phyloP scores from a whole-genome alignment of 1,284 basidiomycete species.

The Chiua sp. region DNA sequence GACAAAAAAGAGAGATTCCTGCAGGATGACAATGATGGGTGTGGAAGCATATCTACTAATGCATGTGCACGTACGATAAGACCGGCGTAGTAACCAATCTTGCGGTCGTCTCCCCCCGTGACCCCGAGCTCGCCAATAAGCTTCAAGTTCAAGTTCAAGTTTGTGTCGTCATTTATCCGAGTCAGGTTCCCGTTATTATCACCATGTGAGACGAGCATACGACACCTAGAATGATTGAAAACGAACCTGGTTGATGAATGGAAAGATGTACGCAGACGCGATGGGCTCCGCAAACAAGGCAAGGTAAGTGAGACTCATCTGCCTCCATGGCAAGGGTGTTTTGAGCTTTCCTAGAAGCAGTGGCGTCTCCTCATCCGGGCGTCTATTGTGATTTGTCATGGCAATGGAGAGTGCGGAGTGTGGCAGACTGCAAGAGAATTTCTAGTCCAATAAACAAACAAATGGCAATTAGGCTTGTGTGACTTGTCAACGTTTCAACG shows the following conservation, averaged over 20 bases:
- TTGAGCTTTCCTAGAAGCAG: slow-evolving; percentile 22
- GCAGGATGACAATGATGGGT: background rate
- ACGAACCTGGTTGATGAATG: slow-evolving; percentile 38
- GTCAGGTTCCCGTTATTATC: background rate
- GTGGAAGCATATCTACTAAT: background rate
- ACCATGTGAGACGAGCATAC: background rate
- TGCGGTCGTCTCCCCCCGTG: slow-evolving; percentile 54
- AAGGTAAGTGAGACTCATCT: slow-evolving; percentile 23
- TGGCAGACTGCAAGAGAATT: background rate
- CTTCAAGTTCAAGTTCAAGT: too few species aligned
- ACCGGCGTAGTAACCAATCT: slow-evolving; percentile 72
- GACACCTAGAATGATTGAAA: background rate
- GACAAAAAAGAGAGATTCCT: slow-evolving; percentile 79
- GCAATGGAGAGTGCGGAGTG: background rate
- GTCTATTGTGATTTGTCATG: slow-evolving; percentile 9
- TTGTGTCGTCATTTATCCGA: background rate
- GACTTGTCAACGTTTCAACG: background rate
- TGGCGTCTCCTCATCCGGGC: slow-evolving; percentile 25
- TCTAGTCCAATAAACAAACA: background rate
- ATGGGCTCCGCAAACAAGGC: slow-evolving; percentile 31
- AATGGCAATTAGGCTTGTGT: background rate
- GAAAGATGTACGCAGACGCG: slow-evolving; percentile 30
- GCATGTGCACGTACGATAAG: slow-evolving; percentile 51
- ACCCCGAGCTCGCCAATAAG: slow-evolving; percentile 41
- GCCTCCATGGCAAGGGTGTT: slow-evolving; percentile 33